Percentiles rank a stretch among this genome's conserved stretches.
Conservation (phyloP, 768 basidiomycete species). For the Termitomyces sp. region DNA sequence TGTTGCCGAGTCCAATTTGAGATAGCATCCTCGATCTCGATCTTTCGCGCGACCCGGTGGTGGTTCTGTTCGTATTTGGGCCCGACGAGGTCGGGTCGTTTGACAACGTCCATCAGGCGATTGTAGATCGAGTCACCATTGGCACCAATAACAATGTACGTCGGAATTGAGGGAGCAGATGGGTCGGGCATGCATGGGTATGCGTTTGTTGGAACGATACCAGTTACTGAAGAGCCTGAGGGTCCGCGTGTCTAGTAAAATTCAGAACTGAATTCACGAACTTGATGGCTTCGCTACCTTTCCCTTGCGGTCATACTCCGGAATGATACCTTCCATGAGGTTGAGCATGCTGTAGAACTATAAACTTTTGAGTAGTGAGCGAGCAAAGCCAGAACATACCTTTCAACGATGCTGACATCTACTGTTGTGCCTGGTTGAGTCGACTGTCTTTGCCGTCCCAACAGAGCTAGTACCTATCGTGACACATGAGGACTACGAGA, state of each 20-base stretch:
- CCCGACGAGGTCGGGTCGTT: constrained; percentile 54
- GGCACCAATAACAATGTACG: constrained; percentile 67
- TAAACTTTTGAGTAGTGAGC: neutral
- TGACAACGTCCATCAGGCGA: constrained; percentile 58
- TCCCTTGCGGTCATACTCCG: constrained; percentile 68
- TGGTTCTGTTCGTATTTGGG: constrained; percentile 50
- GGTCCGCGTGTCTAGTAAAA: constrained; percentile 55
- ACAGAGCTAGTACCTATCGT: constrained; percentile 49
- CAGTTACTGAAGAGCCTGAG: constrained; percentile 70
- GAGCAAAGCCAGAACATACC: constrained; percentile 26
- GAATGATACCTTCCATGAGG: constrained; percentile 73
- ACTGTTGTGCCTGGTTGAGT: constrained; percentile 45
- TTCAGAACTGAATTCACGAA: neutral
- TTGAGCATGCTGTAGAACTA: constrained; percentile 54
- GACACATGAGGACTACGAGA: neutral
- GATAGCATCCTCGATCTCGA: constrained; percentile 61
- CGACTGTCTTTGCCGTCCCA: constrained; percentile 37
- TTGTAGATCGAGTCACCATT: constrained; percentile 69
- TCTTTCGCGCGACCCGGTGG: constrained; percentile 59
- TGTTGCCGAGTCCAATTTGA: constrained; percentile 50
- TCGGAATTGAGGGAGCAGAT: constrained; percentile 32
- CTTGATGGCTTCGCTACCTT: constrained; percentile 33
- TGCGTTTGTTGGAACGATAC: constrained; percentile 72
- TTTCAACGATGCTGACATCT: constrained; percentile 75
- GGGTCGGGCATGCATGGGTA: constrained; percentile 58